phyloP scores from a whole-genome alignment of 2,329 filamentous ascomycete genomes.

The Ophiocordyceps polyrhachis-furcata region DNA sequence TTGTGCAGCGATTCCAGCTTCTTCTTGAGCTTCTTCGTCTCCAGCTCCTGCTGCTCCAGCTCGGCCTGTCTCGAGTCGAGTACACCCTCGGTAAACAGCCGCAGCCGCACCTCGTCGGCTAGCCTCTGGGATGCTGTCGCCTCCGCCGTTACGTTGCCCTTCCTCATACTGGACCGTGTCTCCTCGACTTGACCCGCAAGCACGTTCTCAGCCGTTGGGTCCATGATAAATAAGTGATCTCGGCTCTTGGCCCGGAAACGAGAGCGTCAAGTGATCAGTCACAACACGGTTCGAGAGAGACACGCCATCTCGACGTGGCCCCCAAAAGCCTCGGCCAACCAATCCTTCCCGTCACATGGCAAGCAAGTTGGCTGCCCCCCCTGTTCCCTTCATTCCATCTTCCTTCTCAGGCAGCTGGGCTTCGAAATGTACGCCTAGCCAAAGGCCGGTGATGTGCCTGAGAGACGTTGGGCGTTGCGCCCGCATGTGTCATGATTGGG shows the following conservation, averaged over 20 bases:
- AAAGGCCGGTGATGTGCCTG: background rate
- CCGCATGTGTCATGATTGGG: slow-evolving; percentile 1
- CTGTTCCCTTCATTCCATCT: background rate
- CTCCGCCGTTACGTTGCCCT: slow-evolving; percentile 1
- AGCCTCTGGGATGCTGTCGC: slow-evolving; percentile 3
- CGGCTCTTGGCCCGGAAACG: background rate
- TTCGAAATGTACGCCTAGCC: background rate
- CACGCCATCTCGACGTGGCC: background rate
- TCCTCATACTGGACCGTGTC: background rate
- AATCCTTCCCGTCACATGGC: background rate
- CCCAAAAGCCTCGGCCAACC: background rate
- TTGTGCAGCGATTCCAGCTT: slow-evolving; percentile 12
- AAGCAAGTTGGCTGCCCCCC: background rate
- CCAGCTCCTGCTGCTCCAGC: slow-evolving; percentile 12
- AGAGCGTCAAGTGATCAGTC: background rate
- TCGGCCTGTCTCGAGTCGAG: slow-evolving; percentile 17
- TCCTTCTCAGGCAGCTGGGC: background rate
- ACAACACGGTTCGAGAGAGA: background rate
- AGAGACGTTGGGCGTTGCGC: slow-evolving; percentile 1
- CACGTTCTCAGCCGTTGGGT: slow-evolving; percentile 2
- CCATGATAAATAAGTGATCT: slow-evolving; percentile 4
- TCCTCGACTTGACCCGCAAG: background rate
- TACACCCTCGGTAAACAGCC: slow-evolving; percentile 17
- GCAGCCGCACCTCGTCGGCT: slow-evolving; percentile 13
- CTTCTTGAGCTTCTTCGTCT: slow-evolving; percentile 10